These are phyloP conservation scores for Colletotrichum sp. DNA, from an alignment of 2,329 filamentous ascomycete genomes.

Conservation along the genomic window DNA sequence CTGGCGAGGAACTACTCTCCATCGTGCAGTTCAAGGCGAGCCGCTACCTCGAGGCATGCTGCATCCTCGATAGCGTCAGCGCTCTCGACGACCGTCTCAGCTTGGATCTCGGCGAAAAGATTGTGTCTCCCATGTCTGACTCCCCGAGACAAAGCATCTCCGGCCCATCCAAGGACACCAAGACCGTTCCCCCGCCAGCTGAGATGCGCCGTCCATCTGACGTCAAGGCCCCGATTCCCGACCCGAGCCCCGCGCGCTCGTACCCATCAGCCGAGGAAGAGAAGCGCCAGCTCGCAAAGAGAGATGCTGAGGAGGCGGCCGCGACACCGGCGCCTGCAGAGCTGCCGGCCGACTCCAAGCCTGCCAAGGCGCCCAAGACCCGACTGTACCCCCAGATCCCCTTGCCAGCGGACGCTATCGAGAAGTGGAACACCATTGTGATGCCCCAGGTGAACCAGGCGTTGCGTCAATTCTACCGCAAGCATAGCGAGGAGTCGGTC, in stretches of 20 bases:
- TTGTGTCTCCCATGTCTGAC: not conserved
- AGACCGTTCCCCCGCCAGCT: conserved; percentile 1
- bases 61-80: conserved; percentile 64
- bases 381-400: conserved; percentile 66
- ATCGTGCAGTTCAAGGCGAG: conserved; percentile 60
- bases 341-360: not conserved
- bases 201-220: conserved; percentile 48
- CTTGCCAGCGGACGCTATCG: conserved; percentile 64
- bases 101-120: conserved; percentile 46
- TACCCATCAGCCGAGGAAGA: conserved; percentile 16
- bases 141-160: conserved; percentile 2
- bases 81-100: conserved; percentile 59
- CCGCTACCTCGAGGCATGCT: conserved; percentile 66
- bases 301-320: not conserved
- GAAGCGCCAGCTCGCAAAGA: conserved; percentile 9
- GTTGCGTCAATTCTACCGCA: conserved; percentile 73
- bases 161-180: conserved; percentile 6
- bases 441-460: conserved; percentile 78
- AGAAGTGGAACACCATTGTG: conserved; percentile 74
- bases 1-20: conserved; percentile 57
- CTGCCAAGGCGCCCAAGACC: conserved; percentile 42
- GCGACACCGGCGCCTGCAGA: not conserved
- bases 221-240: not conserved
- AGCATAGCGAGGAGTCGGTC: conserved; percentile 72
- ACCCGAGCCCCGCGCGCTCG: not conserved